A percentile compares a stretch with the other conserved stretches of the same genome.
Evolutionary conservation across 176 grass and related monocot species (phyloP).

Genomic region (Elaeis guineensis): DNA sequence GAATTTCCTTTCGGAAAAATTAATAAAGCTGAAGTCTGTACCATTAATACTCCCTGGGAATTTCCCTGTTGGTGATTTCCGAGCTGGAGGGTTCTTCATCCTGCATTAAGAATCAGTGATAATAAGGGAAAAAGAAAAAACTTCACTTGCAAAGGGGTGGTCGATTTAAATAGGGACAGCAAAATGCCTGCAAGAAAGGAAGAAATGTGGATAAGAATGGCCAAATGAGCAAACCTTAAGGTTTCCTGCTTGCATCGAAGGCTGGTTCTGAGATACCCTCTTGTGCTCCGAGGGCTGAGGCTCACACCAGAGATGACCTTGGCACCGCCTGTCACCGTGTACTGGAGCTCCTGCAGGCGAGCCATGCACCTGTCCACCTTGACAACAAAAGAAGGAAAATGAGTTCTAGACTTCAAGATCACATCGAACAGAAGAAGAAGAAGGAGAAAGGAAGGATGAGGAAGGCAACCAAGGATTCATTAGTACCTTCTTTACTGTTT

Average conservation of each 20-base stretch:
- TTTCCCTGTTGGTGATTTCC: slow-evolving; percentile 56
- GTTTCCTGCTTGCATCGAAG: slow-evolving; percentile 92
- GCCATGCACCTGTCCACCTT: slow-evolving; percentile 93
- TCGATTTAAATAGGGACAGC: no score
- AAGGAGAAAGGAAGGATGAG: not conserved
- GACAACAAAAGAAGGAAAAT: not conserved
- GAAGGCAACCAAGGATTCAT: no score
- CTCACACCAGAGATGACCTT: slow-evolving; percentile 77
- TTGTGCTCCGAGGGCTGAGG: slow-evolving; percentile 95
- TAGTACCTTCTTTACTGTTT: slow-evolving; percentile 75
- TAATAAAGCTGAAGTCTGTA: not conserved
- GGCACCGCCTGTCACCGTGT: slow-evolving; percentile 66
- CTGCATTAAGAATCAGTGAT: slow-evolving; percentile 20
- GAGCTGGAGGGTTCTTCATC: slow-evolving; percentile 42
- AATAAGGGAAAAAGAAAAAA: no score
- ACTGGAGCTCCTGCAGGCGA: slow-evolving; percentile 92
- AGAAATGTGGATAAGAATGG: not conserved
- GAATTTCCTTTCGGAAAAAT: not conserved
- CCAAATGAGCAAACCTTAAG: slow-evolving; percentile 36
- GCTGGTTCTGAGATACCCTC: slow-evolving; percentile 77
- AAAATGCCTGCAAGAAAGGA: not conserved
- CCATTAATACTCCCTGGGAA: slow-evolving; percentile 30
- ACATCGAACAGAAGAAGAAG: not conserved
- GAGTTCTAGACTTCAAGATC: not conserved
- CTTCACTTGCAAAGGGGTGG: no score